These are phyloP conservation scores for Strobilomyces dryophilus DNA, from an alignment of 768 basidiomycete genomes.

Conservation along the genomic window DNA sequence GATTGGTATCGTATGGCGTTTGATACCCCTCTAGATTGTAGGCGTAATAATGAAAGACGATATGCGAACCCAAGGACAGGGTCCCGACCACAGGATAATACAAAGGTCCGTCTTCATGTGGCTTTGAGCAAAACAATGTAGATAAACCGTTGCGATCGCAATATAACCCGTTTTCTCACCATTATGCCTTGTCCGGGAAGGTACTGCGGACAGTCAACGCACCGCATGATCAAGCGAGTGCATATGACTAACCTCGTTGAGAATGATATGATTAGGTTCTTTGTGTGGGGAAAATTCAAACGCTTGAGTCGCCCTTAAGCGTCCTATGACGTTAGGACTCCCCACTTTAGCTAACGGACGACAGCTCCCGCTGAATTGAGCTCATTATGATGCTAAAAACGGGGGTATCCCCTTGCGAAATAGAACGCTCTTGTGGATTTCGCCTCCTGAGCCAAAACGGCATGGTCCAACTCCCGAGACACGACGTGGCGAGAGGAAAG, in stretches of 20 bases:
- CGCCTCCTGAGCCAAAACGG: slow-evolving; percentile 52
- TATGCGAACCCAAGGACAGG: slow-evolving; percentile 81
- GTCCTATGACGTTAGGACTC: slow-evolving; percentile 77
- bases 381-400: slow-evolving; percentile 68
- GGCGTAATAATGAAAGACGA: slow-evolving; percentile 78
- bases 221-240: slow-evolving; percentile 4
- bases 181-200: slow-evolving; percentile 90
- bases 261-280: slow-evolving; percentile 82
- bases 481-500: background rate
- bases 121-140: slow-evolving; percentile 40
- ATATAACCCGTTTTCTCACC: slow-evolving; percentile 42
- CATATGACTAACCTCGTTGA: slow-evolving; percentile 64
- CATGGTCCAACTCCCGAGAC: background rate
- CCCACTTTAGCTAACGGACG: slow-evolving; percentile 5
- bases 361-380: slow-evolving; percentile 1
- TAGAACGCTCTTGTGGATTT: slow-evolving; percentile 65
- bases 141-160: slow-evolving; percentile 3
- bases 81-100: slow-evolving; percentile 89
- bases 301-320: slow-evolving; percentile 59
- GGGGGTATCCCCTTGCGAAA: slow-evolving; percentile 65
- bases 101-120: slow-evolving; percentile 88
- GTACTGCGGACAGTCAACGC: slow-evolving; percentile 49
- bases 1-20: slow-evolving; percentile 15
- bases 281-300: slow-evolving; percentile 63
- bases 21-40: slow-evolving; percentile 36